Evolutionary conservation across 129 eudicot genomes (phyloP).

Genomic region (sunflower (Helianthus annuus)): HanXRQr2.0-SUNRISE NC_035447.2:29374089-29374588

Average conservation of each 20-base stretch:
- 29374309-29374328: slow-evolving; percentile 92
- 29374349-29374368: slow-evolving; percentile 59
- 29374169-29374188: slow-evolving; percentile 77
- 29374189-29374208: not conserved
- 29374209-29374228: not conserved
- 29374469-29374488: slow-evolving; percentile 53
- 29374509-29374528: slow-evolving; percentile 46
- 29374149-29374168: slow-evolving; percentile 70
- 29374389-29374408: slow-evolving; percentile 11
- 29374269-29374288: no score
- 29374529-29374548: slow-evolving; percentile 14
- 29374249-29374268: not conserved
- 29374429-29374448: slow-evolving; percentile 10
- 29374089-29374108: slow-evolving; percentile 80
- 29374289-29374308: slow-evolving; percentile 25
- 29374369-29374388: slow-evolving; percentile 49
- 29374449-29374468: slow-evolving; percentile 29
- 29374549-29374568: not conserved
- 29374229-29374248: not conserved
- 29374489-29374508: slow-evolving; percentile 32
- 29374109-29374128: slow-evolving; percentile 71
- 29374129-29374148: slow-evolving; percentile 88
- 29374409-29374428: slow-evolving; percentile 10
- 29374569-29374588: not conserved
- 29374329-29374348: slow-evolving; percentile 69